Evolutionary conservation across 73 alveolate genomes (phyloP), one percentile per base, ranked within the genome.

Genomic region (Uronychia binucleata): DNA sequence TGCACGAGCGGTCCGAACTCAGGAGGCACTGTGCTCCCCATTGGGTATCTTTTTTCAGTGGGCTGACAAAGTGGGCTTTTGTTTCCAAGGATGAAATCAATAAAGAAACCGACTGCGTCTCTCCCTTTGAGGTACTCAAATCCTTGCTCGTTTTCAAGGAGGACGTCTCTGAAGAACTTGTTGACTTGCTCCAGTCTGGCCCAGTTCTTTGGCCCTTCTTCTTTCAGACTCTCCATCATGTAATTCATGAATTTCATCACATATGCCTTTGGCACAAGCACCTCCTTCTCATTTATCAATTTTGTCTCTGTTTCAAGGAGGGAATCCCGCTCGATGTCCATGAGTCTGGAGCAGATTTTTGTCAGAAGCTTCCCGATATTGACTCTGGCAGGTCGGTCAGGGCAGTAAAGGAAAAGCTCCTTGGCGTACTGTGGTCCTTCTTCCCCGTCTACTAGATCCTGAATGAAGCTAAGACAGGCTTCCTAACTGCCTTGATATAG

Each of bases 151-250:
- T 28, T 67, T 8, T 67, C 30, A 11, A 27, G 11, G 79, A 67
- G 34, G 14, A 75, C 86, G 46, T 92, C 91, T 59, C 81, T 28
- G 75, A 94, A 46, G 59, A 95, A 31, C 28, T 93, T 85, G 79
- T 92, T 86, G 90, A 90, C 89, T 25, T 90, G 86, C 29, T 95
- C 97, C 79, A 95, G 90, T 33, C 93, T 79, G 35, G 93, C 75
- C 98, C 98, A 95, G 60, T 84, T 89, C 88, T 93, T 93, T 25
- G 98, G 94, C 1, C 80, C 96, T 67, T 84, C 59, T 46, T 83
- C 92, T 31, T 88, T 82, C 29, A 93, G 76, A n/a, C 57, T 77
- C 0, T 30, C 31, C 58, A 82, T 29, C 31, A 77, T n/a, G 8
- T 32, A n/a, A 74, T 82, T 75, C 46, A 33, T 27, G 78, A 82